Evolutionary conservation across 2,329 filamentous ascomycete species (phyloP), one percentile per base, ranked within the genome.

Genomic region (Monilinia aucupariae): DNA sequence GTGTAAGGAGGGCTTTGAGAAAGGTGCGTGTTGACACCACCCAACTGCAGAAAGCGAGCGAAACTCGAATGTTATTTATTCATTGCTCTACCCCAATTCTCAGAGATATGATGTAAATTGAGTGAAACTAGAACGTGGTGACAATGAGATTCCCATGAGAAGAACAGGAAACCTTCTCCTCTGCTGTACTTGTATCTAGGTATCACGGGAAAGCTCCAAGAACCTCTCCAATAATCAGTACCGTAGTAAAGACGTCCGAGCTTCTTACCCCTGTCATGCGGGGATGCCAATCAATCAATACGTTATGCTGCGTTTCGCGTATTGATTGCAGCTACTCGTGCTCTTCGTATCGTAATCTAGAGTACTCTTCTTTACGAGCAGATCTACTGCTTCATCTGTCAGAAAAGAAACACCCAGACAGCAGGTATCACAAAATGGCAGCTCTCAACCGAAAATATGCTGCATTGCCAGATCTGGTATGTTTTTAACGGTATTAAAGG

Each of bases 371-470:
- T 37, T 13, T 37, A 37, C n/a, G n/a, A n/a, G n/a, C n/a, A n/a
- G 37, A 39, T 39, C 15, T 39, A 15, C 37, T 39, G 37, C n/a
- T 55, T 32, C 27, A 34, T 15, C 17, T 3, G 22, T 39, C 34
- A 7, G 8, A 43, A 39, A n/a, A n/a, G n/a, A n/a, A 53, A 10
- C 22, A 25, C 34, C 6, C 50, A 10, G 37, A 32, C n/a, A 41
- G 43, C 15, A 55, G n/a, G 37, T 13, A 41, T 12, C 20, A 39
- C 2, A 70, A 67, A 60, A 92, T 92, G 89, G 84, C 89, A 43
- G 81, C 90, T 5, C 61, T 53, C 66, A 90, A 87, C 74, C 85
- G 88, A 72, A 94, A 94, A 80, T 94, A 93, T 74, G 89, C 90
- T 58, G 87, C 86, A 63, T 78, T 94, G 67, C 90, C 90, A 63